Conservation (phyloP, 352 stramenopile genomes). For the Phytophthora melonis region DNA sequence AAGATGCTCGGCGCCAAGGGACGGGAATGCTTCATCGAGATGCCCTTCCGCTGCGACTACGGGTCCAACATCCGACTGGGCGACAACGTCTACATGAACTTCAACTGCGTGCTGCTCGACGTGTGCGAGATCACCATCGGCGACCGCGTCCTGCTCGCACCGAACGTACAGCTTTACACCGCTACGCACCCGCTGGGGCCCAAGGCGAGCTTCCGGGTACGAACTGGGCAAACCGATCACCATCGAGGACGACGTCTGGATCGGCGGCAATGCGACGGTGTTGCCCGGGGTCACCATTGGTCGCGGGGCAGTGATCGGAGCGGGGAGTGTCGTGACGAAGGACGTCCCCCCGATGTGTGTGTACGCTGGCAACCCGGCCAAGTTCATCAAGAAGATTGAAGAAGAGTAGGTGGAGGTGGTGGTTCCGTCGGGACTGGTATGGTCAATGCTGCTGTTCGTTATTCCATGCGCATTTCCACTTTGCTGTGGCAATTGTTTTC, state of each 20-base stretch:
- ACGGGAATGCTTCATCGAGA: constrained; percentile 62
- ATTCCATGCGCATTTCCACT: too few relatives aligned
- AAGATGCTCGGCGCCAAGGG: constrained; percentile 53
- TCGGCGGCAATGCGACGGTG: constrained; percentile 84
- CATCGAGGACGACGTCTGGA: constrained; percentile 86
- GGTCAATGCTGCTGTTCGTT: too few relatives aligned
- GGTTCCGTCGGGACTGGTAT: neutral
- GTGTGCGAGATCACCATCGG: constrained; percentile 78
- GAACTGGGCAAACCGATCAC: constrained; percentile 73
- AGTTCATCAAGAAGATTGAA: constrained; percentile 74
- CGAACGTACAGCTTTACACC: constrained; percentile 78
- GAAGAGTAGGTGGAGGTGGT: constrained; percentile 12
- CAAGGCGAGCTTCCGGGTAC: constrained; percentile 24
- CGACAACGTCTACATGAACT: constrained; percentile 85
- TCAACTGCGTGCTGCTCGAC: constrained; percentile 87
- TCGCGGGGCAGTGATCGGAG: constrained; percentile 66
- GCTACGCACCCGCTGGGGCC: constrained; percentile 77
- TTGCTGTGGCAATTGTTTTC: too few relatives aligned
- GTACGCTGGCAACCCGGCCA: constrained; percentile 75
- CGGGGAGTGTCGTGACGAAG: constrained; percentile 84
- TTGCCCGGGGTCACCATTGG: constrained; percentile 87
- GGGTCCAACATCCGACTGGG: constrained; percentile 84
- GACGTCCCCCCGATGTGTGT: constrained; percentile 70
- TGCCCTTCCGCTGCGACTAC: constrained; percentile 90
- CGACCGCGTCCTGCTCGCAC: constrained; percentile 69